Base-by-base conservation (phyloP, 768 basidiomycete genomes). In the Hygrocybe punicea region DNA sequence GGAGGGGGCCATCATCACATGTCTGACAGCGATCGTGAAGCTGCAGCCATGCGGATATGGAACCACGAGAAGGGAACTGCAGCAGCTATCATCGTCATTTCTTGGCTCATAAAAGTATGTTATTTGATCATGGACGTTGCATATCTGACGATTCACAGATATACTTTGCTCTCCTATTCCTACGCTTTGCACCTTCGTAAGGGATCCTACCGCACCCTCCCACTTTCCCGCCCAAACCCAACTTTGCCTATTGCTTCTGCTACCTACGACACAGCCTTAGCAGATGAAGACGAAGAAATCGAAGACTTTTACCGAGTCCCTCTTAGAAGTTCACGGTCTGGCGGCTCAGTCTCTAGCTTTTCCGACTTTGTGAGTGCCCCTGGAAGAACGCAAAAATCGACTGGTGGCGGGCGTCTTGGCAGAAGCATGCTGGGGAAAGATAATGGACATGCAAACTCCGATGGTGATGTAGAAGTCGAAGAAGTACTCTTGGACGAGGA, bases 151-250 rank as follows among this genome's bases (percentile, higher is more conserved):
- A 36, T 14, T 17, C 42, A n/a, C 56, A 98, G 96, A 78, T 96
- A 55, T 99, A 97, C 77, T 94, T 99, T 71, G 87, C 89, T 44
- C 73, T 89, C 40, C 29, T 99, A 98, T 72, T 98, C 96, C 13
- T 98, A 91, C 70, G 94, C 93, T 2, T 78, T 84, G 2, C 97
- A 98, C 70, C 86, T 98, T 53, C 90, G 94, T 45, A 88, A 88
- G 65, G 91, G 93, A 46, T 89, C 91, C 21, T 98, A 95, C 67
- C 89, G 90, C 61, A 77, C 86, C 13, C 84, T 99, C 42, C 86
- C 90, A 11, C 75, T 78, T 51, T 76, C 78, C 16, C 81, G 81
- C 50, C 71, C 78, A 55, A 71, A 71, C 57, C 67, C 72, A 33
- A 52, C 53, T 55, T 70, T 58, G 34, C 70, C 55, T 57, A 59